These are phyloP conservation scores for Tausonia pullulans DNA, from an alignment of 1,284 basidiomycete genomes.

Conservation along the genomic window DNA sequence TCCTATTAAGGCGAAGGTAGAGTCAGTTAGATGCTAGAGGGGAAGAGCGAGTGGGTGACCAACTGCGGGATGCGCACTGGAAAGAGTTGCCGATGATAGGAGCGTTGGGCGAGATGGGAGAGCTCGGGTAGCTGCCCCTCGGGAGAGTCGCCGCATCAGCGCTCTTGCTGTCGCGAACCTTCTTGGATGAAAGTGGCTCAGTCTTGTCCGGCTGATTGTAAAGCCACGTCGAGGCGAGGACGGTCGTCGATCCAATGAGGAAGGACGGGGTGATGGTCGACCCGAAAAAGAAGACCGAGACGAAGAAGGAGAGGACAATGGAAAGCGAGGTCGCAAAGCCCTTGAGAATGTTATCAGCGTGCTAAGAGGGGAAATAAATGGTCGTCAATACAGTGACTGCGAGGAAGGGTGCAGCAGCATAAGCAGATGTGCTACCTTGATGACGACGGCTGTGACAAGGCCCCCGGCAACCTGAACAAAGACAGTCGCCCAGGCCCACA, in stretches of 20 bases:
- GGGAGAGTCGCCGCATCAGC: not conserved
- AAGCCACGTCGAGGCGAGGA: constrained; percentile 76
- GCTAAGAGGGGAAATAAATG: constrained; percentile 32
- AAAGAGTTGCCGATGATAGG: constrained; percentile 13
- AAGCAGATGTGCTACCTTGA: constrained; percentile 24
- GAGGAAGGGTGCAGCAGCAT: not conserved
- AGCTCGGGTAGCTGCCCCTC: constrained; percentile 6
- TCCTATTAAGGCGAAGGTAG: not conserved
- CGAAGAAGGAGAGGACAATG: constrained; percentile 86
- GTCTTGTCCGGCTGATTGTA: constrained; percentile 38
- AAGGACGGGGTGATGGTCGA: constrained; percentile 78
- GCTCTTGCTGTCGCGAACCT: not conserved
- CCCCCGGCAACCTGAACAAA: constrained; percentile 80
- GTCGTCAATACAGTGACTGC: constrained; percentile 14
- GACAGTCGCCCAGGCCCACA: constrained; percentile 86
- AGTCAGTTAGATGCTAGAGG: no score
- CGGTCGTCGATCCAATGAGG: constrained; percentile 65
- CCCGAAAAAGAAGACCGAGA: constrained; percentile 74
- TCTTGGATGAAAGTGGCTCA: not conserved
- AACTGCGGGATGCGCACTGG: not conserved
- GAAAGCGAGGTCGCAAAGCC: constrained; percentile 88
- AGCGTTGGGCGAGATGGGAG: constrained; percentile 8
- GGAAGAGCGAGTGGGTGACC: not conserved
- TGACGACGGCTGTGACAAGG: constrained; percentile 64
- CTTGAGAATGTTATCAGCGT: constrained; percentile 80